Base-by-base conservation (phyloP, 1,139 yeast genomes). In the Taphrina sp. region DNA sequence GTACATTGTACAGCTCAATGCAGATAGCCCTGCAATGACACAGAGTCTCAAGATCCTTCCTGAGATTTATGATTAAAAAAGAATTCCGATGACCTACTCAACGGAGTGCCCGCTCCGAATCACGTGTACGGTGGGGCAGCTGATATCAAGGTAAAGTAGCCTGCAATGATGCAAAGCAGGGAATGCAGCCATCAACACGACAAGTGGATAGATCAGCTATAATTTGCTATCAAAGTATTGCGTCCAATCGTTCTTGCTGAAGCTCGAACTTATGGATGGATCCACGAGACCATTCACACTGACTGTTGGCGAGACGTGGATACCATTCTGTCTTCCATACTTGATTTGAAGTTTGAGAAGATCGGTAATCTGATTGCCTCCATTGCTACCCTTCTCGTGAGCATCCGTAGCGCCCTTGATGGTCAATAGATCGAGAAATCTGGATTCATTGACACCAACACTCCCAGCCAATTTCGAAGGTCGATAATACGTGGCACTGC, bases 221-320 rank as follows among this genome's bases (percentile, higher is more conserved):
- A n/a, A n/a, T n/a, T n/a, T n/a, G n/a, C n/a, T n/a, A 8, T 34
- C 22, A 24, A 52, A 33, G 35, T 34, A 58, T 39, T 44, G 57
- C n/a, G 36, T 23, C 65, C 65, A 63, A 20, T 63, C 58, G 31
- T 62, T 63, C 14, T 43, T 22, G 4, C 60, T 43, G 63, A 64
- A 63, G 4, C 59, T 49, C 3, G 65, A 63, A 23, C 59, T 42
- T 43, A 63, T 56, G 31, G 41, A 26, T 22, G 43, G 42, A 24
- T 72, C 74, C 17, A 70, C 74, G 52, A 85, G 77, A 0, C 95
- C 95, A 66, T 87, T 79, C 51, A 88, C 71, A 29, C 79, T 71
- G 14, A 86, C 83, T 1, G 95, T 82, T n/a, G 96, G 96, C 1
- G 94, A 85, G 24, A 85, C 82, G 66, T 88, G 95, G 41, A 85